These are phyloP conservation scores for Parsonsia alboflavescens DNA, from an alignment of 257 asterid genomes.

Conservation along the genomic window DNA sequence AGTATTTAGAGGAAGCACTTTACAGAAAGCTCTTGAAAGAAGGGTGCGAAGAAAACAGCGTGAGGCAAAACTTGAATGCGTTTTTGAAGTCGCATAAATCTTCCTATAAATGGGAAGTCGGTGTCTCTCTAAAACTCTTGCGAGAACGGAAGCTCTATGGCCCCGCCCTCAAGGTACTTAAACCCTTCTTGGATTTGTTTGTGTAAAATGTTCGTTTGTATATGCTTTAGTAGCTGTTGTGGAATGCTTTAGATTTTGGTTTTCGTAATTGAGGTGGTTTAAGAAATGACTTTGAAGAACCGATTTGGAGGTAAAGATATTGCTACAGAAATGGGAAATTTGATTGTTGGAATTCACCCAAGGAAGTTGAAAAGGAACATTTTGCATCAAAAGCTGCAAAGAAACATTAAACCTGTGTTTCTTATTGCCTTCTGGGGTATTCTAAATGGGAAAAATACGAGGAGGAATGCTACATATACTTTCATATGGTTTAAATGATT, in stretches of 20 bases:
- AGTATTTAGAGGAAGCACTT: conserved; percentile 74
- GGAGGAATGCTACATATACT: not conserved
- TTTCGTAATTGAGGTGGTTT: not conserved
- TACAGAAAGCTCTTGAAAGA: conserved; percentile 67
- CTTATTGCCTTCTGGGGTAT: not conserved
- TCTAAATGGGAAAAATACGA: not conserved
- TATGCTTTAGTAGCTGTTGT: not conserved
- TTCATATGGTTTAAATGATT: not conserved
- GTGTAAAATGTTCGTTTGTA: not conserved
- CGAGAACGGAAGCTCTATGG: conserved; percentile 68
- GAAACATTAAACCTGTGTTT: not conserved
- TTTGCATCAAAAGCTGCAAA: not conserved
- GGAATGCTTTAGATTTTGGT: not conserved
- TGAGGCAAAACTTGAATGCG: conserved; percentile 54
- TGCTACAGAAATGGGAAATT: not conserved
- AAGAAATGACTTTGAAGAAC: not conserved
- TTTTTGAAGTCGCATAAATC: conserved; percentile 62
- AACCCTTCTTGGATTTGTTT: not conserved
- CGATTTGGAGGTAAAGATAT: not conserved
- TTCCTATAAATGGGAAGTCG: conserved; percentile 94
- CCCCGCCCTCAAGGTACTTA: conserved; percentile 71
- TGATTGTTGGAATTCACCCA: not conserved
- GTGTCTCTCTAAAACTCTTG: conserved; percentile 59
- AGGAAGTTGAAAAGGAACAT: not conserved
- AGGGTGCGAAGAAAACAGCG: conserved; percentile 61